Conservation (phyloP, 257 asterid species). For the Przewalskia tangutica region DNA sequence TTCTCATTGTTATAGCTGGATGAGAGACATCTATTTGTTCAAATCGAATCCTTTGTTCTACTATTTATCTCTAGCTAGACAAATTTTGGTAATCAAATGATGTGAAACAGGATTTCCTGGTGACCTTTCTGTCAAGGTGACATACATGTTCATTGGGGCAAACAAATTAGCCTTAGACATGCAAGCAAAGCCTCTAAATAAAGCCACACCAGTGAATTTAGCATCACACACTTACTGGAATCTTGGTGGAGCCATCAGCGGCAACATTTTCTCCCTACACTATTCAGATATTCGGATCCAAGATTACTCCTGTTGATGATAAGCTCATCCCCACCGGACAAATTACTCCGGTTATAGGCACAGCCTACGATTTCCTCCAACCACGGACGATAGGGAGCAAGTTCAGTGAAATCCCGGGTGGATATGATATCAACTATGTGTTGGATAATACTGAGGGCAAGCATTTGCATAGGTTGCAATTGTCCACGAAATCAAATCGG, state of each 20-base stretch:
- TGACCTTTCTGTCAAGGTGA: conserved; percentile 38
- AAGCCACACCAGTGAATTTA: conserved; percentile 68
- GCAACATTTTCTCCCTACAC: conserved; percentile 51
- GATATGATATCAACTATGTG: conserved; percentile 74
- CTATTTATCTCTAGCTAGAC: neutral
- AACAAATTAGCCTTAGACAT: conserved; percentile 43
- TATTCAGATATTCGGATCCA: conserved; percentile 43
- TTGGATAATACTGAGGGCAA: conserved; percentile 23
- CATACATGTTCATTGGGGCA: conserved; percentile 38
- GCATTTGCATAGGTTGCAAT: conserved; percentile 40
- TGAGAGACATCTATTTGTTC: neutral
- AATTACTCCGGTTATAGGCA: conserved; percentile 33
- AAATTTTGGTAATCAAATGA: neutral
- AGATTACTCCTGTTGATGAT: conserved; percentile 46
- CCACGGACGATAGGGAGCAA: conserved; percentile 39
- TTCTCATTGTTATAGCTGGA: neutral
- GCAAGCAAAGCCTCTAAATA: conserved; percentile 46
- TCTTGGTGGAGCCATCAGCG: conserved; percentile 64
- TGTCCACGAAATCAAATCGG: conserved; percentile 39
- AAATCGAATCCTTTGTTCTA: neutral
- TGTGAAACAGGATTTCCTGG: conserved; percentile 68
- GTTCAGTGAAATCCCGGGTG: conserved; percentile 25
- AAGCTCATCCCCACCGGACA: conserved; percentile 71
- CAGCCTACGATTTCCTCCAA: conserved; percentile 50
- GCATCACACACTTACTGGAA: conserved; percentile 90